Evolutionary conservation across 2,329 filamentous ascomycete species (phyloP), one percentile per base, ranked within the genome.

Genomic region (Xylariaceae sp.): DNA sequence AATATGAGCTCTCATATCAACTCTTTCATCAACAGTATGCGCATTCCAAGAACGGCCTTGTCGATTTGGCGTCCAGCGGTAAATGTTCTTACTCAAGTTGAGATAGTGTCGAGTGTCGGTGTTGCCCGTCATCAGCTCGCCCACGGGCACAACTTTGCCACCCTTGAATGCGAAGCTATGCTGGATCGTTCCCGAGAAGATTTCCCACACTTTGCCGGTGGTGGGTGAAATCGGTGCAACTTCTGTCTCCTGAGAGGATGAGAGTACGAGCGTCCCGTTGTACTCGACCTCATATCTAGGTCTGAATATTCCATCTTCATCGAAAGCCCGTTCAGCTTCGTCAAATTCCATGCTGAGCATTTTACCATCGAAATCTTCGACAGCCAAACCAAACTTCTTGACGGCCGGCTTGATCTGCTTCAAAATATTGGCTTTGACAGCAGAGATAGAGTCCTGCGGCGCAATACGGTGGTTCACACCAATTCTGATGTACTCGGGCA

Each of bases 381-480:
- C 60, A 1, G 63, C 65, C 16, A 80, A 58, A 21, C 74, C 70
- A 51, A 75, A 72, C 29, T 71, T 70, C 47, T 73, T 63, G 0
- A 72, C 69, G 32, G 79, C 65, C 2, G 72, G 70, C 33, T 63
- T 49, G 36, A 75, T 67, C 35, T 76, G 63, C n/a, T 68, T 57
- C 5, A 73, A 51, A 6, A 78, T 65, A 23, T 75, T 74, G 21
- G 65, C 58, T 46, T 69, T 71, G 5, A 77, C 65, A 20, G 67
- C 59, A 14, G 71, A 59, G 3, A 74, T 70, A 2, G 69, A 70
- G 52, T 78, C 70, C 49, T 77, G 75, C 14, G 76, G 67, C n/a
- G 76, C 76, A 33, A 80, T 70, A 6, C 77, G 76, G 63, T 80
- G 76, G 55, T 81, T 80, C 29, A 80, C 69, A 1, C 72, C 68